Base-by-base conservation (phyloP, 108 stramenopile genomes). In the Skeletonema menzelii region DNA sequence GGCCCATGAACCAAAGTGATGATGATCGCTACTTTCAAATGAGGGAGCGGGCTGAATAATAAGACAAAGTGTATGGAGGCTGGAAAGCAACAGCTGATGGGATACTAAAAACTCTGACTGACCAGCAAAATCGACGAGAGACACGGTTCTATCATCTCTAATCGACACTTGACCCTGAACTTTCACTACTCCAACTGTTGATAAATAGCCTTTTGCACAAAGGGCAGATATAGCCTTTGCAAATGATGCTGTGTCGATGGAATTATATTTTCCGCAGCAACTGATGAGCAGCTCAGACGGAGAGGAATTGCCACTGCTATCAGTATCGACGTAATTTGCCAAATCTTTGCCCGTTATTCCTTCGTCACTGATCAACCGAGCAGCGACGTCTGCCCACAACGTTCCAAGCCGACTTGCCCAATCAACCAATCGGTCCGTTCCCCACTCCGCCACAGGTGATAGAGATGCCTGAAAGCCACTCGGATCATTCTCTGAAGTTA, bases 1-100 rank as follows among this genome's bases (percentile, higher is more conserved):
- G 1, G 49, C 17, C 58, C 69, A 70, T 19, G 69, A 70, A 15
- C 69, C 69, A 26, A 10, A 59, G 27, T 69, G 68, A 13, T 44
- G 22, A 70, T 70, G 57, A 13, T 60, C 42, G 6, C 40, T 30
- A 12, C 28, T 27, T 24, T 59, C 69, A 30, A 70, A 70, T 19
- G 57, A 59, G 11, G 69, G 59, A 17, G 40, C 38, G n/a, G 69
- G 69, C 27, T 70, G 69, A 46, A 70, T 70, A 42, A 70, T 70
- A 40, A 70, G 58, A 20, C 69, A 70, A 17, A 70, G 58, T 24
- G 69, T 59, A 19, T 70, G 59, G 28, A 60, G 58, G 11, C 38
- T 42, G 12, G 69, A 70, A 22, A 70, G 30, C 26, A 70, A 17
- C 5, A 70, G 59, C 42, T 70, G 69, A 70, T 70, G 69, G 20